Evolutionary conservation across 495 filamentous ascomycete genomes (phyloP), one percentile per base, ranked within the genome.

Genomic region (Aspergillus ellipticus): DNA sequence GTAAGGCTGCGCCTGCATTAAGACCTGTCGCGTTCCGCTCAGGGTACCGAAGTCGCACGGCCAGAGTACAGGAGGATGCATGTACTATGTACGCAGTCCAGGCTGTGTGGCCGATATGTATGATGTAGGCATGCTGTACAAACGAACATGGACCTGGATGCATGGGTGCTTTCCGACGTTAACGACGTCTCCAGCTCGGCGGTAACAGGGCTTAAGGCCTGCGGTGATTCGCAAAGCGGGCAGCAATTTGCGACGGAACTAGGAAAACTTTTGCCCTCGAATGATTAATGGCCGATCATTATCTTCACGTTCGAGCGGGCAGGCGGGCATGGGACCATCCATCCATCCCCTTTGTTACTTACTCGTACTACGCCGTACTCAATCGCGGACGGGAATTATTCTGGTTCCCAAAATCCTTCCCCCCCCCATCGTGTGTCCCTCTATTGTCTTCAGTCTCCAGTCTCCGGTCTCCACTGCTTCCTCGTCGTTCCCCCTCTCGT

Each of bases 1-100:
- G 61, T 60, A 64, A 64, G 61, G 58, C 58, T 60, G 49, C 26
- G 31, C 53, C 45, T 31, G 53, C 31, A 39, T 49, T 37, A 42
- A 55, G 31, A 42, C 53, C 37, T 43, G 19, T 37, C 33, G 42
- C 31, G 17, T 41, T 26, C 35, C 24, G 33, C 11, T 24, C 16
- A 42, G 47, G 13, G 47, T 37, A 21, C 48, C 51, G 31, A 53
- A 37, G 41, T 53, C 46, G n/a, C 31, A 50, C 33, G 35, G 42
- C 8, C 22, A 28, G 10, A n/a, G 19, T 7, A 29, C 6, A 6
- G 22, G 24, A 16, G 45, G 19, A 45, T 19, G 42, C 19, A 21
- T 10, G 42, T 48, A 28, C 45, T 4, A 28, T 28, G 24, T 47
- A 47, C 45, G 22, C 15, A 24, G 42, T 22, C 22, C 22, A 48